phyloP scores from a whole-genome alignment of 768 basidiomycete species.

The Tephrocybe sp. region DNA sequence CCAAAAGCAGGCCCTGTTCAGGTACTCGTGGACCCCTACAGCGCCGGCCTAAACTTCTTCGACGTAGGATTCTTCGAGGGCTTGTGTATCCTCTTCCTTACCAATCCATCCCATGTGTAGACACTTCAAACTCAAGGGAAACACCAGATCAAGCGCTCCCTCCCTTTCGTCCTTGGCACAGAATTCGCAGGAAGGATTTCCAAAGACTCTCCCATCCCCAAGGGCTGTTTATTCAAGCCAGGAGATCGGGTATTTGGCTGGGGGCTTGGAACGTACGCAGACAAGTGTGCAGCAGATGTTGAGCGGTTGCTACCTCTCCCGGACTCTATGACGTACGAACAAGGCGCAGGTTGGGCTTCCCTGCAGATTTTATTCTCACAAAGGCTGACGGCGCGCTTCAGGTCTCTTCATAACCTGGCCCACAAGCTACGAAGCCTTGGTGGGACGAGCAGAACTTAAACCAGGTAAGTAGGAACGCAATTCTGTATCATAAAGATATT shows the following conservation, averaged over 20 bases:
- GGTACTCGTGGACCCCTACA: conserved; percentile 74
- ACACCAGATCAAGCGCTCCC: conserved; percentile 80
- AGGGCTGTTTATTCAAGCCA: conserved; percentile 72
- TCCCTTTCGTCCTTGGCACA: conserved; percentile 83
- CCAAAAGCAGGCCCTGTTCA: conserved; percentile 53
- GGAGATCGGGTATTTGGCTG: conserved; percentile 91
- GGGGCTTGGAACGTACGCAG: conserved; percentile 77
- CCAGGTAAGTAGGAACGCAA: conserved; percentile 46
- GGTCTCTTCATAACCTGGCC: conserved; percentile 90
- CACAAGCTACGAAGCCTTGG: conserved; percentile 90
- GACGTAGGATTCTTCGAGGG: conserved; percentile 40
- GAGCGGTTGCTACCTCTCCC: conserved; percentile 65
- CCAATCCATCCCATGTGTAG: conserved; percentile 33
- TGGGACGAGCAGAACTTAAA: conserved; percentile 80
- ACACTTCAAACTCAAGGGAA: conserved; percentile 89
- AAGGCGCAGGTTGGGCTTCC: conserved; percentile 71
- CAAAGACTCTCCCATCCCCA: conserved; percentile 69
- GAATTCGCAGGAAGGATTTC: conserved; percentile 86
- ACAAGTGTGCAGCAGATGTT: conserved; percentile 62
- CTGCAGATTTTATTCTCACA: neutral
- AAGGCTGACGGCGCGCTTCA: conserved; percentile 21
- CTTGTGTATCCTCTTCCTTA: neutral
- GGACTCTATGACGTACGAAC: conserved; percentile 72
- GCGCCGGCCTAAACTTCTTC: conserved; percentile 79
- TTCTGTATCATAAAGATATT: too few relatives aligned